Conservation (phyloP, 2,329 filamentous ascomycete species). For the Macroventuria anomochaeta region DNA sequence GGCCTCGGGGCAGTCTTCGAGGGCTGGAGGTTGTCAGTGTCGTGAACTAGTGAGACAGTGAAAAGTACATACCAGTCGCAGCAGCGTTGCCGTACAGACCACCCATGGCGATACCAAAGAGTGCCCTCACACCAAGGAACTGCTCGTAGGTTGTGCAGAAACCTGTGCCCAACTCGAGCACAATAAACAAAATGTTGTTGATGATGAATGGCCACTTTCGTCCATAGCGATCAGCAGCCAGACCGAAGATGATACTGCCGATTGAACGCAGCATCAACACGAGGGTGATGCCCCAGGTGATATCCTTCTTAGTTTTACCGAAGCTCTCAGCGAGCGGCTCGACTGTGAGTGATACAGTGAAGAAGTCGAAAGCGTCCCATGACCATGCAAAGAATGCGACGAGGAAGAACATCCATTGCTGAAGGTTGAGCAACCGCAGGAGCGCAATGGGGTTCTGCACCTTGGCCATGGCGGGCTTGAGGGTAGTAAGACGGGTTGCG, state of each 20-base stretch:
- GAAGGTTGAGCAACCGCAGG: conserved; percentile 58
- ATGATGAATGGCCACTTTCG: conserved; percentile 65
- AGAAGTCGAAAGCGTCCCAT: conserved; percentile 65
- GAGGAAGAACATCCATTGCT: conserved; percentile 66
- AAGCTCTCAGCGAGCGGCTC: conserved; percentile 61
- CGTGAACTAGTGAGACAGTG: not conserved
- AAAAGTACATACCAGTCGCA: conserved; percentile 54
- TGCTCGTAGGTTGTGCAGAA: conserved; percentile 65
- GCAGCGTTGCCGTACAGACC: conserved; percentile 68
- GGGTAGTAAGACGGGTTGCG: conserved; percentile 59
- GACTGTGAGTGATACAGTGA: conserved; percentile 66
- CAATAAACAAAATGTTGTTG: conserved; percentile 67
- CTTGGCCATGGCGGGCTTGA: conserved; percentile 63
- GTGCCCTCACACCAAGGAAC: conserved; percentile 64
- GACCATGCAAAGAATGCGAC: conserved; percentile 57
- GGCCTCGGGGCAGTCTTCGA: conserved; percentile 66
- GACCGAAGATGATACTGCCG: conserved; percentile 64
- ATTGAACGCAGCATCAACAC: conserved; percentile 66
- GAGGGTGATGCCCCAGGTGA: conserved; percentile 63
- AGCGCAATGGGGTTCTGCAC: conserved; percentile 62
- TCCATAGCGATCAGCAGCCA: conserved; percentile 61
- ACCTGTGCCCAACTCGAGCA: conserved; percentile 65
- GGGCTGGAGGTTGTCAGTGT: conserved; percentile 45
- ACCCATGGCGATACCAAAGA: conserved; percentile 71
- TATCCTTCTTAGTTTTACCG: conserved; percentile 61